Evolutionary conservation across 2,329 filamentous ascomycete genomes (phyloP).

Genomic region (Monosporascus sp.): DNA sequence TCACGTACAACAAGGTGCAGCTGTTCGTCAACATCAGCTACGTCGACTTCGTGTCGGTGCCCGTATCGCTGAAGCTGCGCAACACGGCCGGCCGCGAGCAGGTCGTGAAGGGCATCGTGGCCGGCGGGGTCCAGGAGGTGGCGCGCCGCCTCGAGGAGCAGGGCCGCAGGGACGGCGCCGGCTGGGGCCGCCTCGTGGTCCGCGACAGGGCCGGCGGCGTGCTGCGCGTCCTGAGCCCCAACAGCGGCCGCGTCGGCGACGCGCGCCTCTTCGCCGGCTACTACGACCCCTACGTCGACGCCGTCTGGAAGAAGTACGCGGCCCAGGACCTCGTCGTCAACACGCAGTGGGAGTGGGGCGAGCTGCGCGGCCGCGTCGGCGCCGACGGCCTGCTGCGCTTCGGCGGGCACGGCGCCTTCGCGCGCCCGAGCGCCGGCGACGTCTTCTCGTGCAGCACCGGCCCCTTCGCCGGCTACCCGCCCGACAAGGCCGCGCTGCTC

Average conservation of each 20-base stretch:
- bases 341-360: slow-evolving; percentile 49
- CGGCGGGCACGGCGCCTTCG: slow-evolving; percentile 33
- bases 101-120: slow-evolving; percentile 44
- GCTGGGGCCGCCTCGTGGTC: slow-evolving; percentile 49
- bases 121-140: slow-evolving; percentile 40
- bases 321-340: slow-evolving; percentile 41
- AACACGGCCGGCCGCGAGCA: slow-evolving; percentile 40
- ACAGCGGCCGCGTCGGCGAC: slow-evolving; percentile 41
- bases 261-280: slow-evolving; percentile 43
- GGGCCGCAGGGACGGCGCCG: slow-evolving; percentile 38
- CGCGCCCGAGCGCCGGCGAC: slow-evolving; percentile 37
- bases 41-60: slow-evolving; percentile 69
- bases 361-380: slow-evolving; percentile 38
- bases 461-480: slow-evolving; percentile 44
- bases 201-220: slow-evolving; percentile 32
- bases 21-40: slow-evolving; percentile 67
- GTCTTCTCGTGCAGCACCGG: slow-evolving; percentile 36
- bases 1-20: slow-evolving; percentile 57
- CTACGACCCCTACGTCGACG: slow-evolving; percentile 44
- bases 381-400: slow-evolving; percentile 34
- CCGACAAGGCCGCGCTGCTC: slow-evolving; percentile 37
- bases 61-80: slow-evolving; percentile 52
- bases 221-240: slow-evolving; percentile 50
- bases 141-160: slow-evolving; percentile 41
- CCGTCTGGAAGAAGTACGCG: slow-evolving; percentile 47